Conservation (phyloP, 2,329 filamentous ascomycete species). For the Ophiostoma montium region DNA sequence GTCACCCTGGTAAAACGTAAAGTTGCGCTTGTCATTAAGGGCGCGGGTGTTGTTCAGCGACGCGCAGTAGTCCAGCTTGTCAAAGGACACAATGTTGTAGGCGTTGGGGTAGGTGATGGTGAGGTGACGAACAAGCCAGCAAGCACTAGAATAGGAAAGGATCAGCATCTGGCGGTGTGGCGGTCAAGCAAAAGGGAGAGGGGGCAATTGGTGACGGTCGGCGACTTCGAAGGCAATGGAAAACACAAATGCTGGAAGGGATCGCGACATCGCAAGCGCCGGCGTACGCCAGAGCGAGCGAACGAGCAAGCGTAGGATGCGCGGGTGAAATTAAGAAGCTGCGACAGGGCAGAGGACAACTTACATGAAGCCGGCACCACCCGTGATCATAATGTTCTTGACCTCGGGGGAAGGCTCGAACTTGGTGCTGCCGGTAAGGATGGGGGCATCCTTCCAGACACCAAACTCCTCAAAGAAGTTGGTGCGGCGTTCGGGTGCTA, state of each 20-base stretch:
- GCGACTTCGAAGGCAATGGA: not conserved
- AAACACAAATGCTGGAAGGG: too few species aligned
- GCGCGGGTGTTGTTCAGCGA: constrained; percentile 65
- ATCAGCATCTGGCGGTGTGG: not conserved
- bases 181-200: not conserved
- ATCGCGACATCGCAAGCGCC: too few species aligned
- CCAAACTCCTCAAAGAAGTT: constrained; percentile 44
- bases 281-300: too few species aligned
- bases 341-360: constrained; percentile 16
- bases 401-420: constrained; percentile 56
- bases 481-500: constrained; percentile 15
- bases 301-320: too few species aligned
- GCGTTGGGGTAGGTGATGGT: constrained; percentile 56
- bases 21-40: constrained; percentile 55
- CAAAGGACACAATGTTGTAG: constrained; percentile 71
- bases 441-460: constrained; percentile 57
- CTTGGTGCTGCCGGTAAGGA: constrained; percentile 54
- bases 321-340: not conserved
- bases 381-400: constrained; percentile 72
- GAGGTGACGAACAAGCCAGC: constrained; percentile 70
- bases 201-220: not conserved
- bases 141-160: constrained; percentile 39
- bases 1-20: constrained; percentile 67
- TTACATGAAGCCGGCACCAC: constrained; percentile 76
- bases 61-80: constrained; percentile 74